Evolutionary conservation across 345 rosid species (phyloP).

Genomic region (Lepidium aucheri): DNA sequence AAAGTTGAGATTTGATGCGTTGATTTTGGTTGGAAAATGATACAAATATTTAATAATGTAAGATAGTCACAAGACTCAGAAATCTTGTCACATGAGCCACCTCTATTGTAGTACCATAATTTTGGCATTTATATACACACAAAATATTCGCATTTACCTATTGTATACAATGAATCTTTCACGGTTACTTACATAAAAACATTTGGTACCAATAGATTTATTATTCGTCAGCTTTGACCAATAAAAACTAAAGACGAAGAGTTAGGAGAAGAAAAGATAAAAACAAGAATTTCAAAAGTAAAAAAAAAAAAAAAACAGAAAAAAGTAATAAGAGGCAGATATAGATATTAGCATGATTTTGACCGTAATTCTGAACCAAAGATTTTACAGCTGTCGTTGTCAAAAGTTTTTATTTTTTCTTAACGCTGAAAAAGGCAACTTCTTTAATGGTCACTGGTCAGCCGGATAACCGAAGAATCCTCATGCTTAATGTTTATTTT

Average conservation of each 20-base stretch:
- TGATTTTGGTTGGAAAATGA: background rate
- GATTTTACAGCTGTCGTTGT: conserved; percentile 28
- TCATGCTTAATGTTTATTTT: conserved; percentile 15
- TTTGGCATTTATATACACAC: conserved; percentile 6
- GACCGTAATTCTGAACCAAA: conserved; percentile 22
- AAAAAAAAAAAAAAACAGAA: background rate
- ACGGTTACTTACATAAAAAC: conserved; percentile 13
- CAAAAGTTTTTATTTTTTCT: conserved; percentile 7
- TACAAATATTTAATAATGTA: background rate
- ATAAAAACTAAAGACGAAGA: background rate
- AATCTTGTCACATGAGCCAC: conserved; percentile 19
- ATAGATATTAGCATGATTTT: conserved; percentile 15
- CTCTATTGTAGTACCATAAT: conserved; percentile 12
- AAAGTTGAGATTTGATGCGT: background rate
- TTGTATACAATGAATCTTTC: conserved; percentile 6
- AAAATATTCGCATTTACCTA: conserved; percentile 7
- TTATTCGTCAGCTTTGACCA: conserved; percentile 17
- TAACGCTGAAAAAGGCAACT: conserved; percentile 26
- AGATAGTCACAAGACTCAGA: conserved; percentile 7
- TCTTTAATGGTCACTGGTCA: conserved; percentile 30
- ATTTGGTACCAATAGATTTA: conserved; percentile 3
- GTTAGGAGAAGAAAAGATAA: conserved; percentile 1
- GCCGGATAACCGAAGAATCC: conserved; percentile 28
- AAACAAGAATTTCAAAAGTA: background rate
- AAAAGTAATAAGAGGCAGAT: background rate